Evolutionary conservation across 176 grass and related monocot species (phyloP), one percentile per base, ranked within the genome.

Genomic region (Ensete ventricosum): DNA sequence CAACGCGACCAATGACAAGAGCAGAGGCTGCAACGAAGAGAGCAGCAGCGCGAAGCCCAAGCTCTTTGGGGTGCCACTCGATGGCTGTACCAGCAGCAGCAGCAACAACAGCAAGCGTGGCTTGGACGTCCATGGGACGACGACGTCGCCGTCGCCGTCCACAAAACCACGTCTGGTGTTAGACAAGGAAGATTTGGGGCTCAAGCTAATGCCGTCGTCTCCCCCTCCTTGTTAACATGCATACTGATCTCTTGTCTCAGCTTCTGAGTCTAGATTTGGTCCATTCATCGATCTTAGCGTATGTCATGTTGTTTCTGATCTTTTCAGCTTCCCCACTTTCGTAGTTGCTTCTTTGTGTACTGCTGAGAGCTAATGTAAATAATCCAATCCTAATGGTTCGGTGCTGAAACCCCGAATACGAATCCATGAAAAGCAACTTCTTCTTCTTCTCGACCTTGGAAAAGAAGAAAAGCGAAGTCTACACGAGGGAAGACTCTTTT

Each of bases 61-160:
- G 81, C 96, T 99, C 2, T 99, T 99, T 70, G 96, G 96, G 17
- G 96, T 99, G 52, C 81, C 84, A 67, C 83, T 99, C 0, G 73
- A n/a, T 20, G 55, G 72, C 3, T 53, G 58, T 74, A 77, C 77
- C 49, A 78, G 66, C 0, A 69, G 73, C 21, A 68, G 73, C 21
- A 68, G 48, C 21, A 68, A 27, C 29, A 19, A 2, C 7, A 71
- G 8, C 20, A 71, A 71, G 19, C 34, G 68, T 20, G 68, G 43
- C 17, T 21, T 73, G 64, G 24, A 66, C 82, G 20, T 84, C 2
- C 72, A 84, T 1, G 81, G 77, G 9, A 73, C 72, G 4, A 50
- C 78, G 49, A 72, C 88, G 22, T 85, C 88, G 49, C 85, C 88
- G 22, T 85, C 88, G 49, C 85, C 91, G 1, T 71, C 52, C 0